These are phyloP conservation scores for Cytospora schulzeri DNA, from an alignment of 2,329 filamentous ascomycete genomes.

Conservation along the genomic window DNA sequence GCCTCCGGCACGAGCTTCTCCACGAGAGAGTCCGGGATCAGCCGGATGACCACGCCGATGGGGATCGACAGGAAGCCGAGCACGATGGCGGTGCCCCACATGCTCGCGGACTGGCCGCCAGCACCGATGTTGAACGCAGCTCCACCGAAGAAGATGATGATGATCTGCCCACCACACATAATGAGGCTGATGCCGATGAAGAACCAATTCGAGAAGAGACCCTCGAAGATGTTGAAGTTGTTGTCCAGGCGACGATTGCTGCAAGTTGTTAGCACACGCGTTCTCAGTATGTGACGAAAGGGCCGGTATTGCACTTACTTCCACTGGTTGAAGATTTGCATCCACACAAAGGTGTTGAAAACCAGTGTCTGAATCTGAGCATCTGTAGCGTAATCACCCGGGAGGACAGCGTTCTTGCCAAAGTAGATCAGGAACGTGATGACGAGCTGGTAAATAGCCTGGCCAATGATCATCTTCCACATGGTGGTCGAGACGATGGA, in stretches of 20 bases:
- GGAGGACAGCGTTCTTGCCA: conserved; percentile 36
- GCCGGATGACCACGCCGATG: conserved; percentile 76
- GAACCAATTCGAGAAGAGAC: conserved; percentile 81
- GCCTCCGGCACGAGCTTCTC: conserved; percentile 55
- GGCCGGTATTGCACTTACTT: conserved; percentile 63
- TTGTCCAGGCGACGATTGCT: conserved; percentile 93
- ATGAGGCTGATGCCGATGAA: conserved; percentile 83
- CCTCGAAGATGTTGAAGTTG: conserved; percentile 93
- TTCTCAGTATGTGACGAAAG: neutral
- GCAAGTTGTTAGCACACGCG: conserved; percentile 20
- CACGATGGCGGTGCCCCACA: conserved; percentile 88
- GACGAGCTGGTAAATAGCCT: conserved; percentile 85
- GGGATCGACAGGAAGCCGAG: conserved; percentile 85
- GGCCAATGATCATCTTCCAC: conserved; percentile 99
- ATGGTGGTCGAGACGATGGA: conserved; percentile 82
- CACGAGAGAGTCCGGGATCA: conserved; percentile 75
- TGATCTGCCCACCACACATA: conserved; percentile 85
- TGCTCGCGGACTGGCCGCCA: conserved; percentile 64
- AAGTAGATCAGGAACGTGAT: conserved; percentile 80
- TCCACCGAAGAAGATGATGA: conserved; percentile 88
- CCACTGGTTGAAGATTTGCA: conserved; percentile 99
- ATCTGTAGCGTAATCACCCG: conserved; percentile 41
- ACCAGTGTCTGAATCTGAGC: conserved; percentile 75
- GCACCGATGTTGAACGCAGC: conserved; percentile 72
- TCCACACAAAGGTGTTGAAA: conserved; percentile 99